phyloP scores from a whole-genome alignment of 768 basidiomycete genomes.

The Boletales sp. region DNA sequence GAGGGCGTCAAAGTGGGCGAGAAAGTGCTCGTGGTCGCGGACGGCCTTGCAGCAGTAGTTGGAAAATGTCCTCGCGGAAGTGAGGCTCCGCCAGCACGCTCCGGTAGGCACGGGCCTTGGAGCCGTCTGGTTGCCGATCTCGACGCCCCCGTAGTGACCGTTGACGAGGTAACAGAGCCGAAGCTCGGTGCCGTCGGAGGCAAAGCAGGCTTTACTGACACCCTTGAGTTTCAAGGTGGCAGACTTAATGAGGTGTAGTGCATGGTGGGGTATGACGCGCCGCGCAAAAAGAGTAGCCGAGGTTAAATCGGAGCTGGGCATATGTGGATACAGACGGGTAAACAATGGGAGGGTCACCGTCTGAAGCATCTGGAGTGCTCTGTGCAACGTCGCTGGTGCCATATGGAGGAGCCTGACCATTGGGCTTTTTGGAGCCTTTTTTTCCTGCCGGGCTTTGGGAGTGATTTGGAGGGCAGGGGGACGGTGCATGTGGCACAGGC shows the following conservation, averaged over 20 bases:
- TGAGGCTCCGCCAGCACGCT: conserved; percentile 47
- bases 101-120: conserved; percentile 65
- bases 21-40: conserved; percentile 82
- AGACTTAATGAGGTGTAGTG: conserved; percentile 68
- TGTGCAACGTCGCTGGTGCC: conserved; percentile 55
- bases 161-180: conserved; percentile 73
- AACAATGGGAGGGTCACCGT: conserved; percentile 49
- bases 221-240: conserved; percentile 70
- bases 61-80: conserved; percentile 60
- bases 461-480: conserved; percentile 32
- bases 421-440: conserved; percentile 48
- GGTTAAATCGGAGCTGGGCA: conserved; percentile 83
- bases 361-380: conserved; percentile 39
- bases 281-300: conserved; percentile 79
- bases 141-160: conserved; percentile 79
- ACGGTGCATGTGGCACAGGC: conserved; percentile 60
- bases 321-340: conserved; percentile 74
- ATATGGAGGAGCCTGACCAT: conserved; percentile 65
- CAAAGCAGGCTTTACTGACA: conserved; percentile 50
- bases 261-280: conserved; percentile 77
- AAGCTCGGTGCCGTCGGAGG: conserved; percentile 67
- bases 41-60: conserved; percentile 67
- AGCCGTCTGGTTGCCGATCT: conserved; percentile 70
- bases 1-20: conserved; percentile 76
- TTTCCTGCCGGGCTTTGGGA: conserved; percentile 49